Evolutionary conservation across 2,329 filamentous ascomycete species (phyloP).

Genomic region (Hymenoscyphus repandus): DNA sequence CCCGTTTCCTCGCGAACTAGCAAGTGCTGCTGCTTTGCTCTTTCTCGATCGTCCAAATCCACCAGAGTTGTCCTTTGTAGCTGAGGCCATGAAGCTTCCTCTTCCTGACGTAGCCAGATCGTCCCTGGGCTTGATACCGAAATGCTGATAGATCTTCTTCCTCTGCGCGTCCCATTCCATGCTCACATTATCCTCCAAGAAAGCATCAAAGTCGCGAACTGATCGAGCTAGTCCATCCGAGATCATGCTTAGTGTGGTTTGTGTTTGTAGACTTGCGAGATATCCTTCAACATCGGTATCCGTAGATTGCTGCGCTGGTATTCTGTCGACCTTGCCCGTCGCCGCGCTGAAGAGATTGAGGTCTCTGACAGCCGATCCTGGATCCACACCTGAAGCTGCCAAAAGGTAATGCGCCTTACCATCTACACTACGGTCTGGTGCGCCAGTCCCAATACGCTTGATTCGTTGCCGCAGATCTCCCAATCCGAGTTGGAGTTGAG

Average conservation of each 20-base stretch:
- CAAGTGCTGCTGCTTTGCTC: slow-evolving; percentile 39
- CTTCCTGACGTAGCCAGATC: slow-evolving; percentile 28
- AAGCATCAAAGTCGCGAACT: slow-evolving; percentile 85
- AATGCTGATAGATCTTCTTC: slow-evolving; percentile 91
- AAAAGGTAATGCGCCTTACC: slow-evolving; percentile 82
- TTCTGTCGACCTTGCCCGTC: slow-evolving; percentile 40
- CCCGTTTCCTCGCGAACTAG: slow-evolving; percentile 22
- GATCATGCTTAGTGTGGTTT: slow-evolving; percentile 88
- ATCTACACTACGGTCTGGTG: slow-evolving; percentile 46
- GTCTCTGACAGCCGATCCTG: slow-evolving; percentile 78
- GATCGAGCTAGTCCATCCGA: slow-evolving; percentile 86
- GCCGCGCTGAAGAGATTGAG: slow-evolving; percentile 71
- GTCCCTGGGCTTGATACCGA: slow-evolving; percentile 69
- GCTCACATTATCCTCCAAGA: slow-evolving; percentile 89
- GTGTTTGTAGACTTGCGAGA: slow-evolving; percentile 78
- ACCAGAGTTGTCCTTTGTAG: slow-evolving; percentile 43
- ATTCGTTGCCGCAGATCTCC: slow-evolving; percentile 87
- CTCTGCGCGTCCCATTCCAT: slow-evolving; percentile 96
- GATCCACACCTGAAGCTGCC: slow-evolving; percentile 87
- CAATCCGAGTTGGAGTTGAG: slow-evolving; percentile 83
- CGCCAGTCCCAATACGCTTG: slow-evolving; percentile 64
- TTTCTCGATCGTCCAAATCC: slow-evolving; percentile 57
- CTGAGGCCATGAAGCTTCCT: slow-evolving; percentile 28
- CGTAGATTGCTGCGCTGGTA: slow-evolving; percentile 31
- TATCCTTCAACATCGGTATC: slow-evolving; percentile 74